phyloP scores from a whole-genome alignment of 1,139 yeast genomes.

The Sugiyamaella neomexicana region DNA sequence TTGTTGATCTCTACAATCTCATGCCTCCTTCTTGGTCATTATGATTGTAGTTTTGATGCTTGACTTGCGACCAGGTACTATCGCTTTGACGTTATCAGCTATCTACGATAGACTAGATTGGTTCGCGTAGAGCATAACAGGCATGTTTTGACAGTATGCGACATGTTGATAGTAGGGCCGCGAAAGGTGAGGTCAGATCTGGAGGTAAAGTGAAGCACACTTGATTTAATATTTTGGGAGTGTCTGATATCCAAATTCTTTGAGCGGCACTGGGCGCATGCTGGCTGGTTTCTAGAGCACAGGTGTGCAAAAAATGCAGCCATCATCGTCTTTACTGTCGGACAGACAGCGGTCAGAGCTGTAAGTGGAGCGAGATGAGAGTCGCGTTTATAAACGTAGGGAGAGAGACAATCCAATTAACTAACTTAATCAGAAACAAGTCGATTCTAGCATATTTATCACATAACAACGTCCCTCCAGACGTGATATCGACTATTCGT shows the following conservation, averaged over 20 bases:
- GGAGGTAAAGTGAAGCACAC: too few relatives aligned
- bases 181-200: too few relatives aligned
- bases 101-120: neutral
- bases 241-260: too few relatives aligned
- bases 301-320: slow-evolving; percentile 13
- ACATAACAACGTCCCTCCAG: slow-evolving; percentile 26
- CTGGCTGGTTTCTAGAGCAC: neutral
- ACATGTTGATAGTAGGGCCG: neutral
- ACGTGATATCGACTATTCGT: slow-evolving; percentile 10
- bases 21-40: too few relatives aligned
- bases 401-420: neutral
- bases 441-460: slow-evolving; percentile 37
- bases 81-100: neutral
- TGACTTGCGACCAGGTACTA: too few relatives aligned
- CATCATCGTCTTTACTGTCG: slow-evolving; percentile 28
- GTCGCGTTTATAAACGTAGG: neutral
- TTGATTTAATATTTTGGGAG: neutral
- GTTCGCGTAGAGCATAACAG: neutral
- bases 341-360: slow-evolving; percentile 34
- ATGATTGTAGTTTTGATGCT: too few relatives aligned
- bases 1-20: too few relatives aligned
- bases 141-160: neutral
- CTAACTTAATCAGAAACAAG: slow-evolving; percentile 28
- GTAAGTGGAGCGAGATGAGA: slow-evolving; percentile 19
- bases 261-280: neutral